phyloP scores from a whole-genome alignment of 208 protist species.

The Trypanosoma avium region DNA sequence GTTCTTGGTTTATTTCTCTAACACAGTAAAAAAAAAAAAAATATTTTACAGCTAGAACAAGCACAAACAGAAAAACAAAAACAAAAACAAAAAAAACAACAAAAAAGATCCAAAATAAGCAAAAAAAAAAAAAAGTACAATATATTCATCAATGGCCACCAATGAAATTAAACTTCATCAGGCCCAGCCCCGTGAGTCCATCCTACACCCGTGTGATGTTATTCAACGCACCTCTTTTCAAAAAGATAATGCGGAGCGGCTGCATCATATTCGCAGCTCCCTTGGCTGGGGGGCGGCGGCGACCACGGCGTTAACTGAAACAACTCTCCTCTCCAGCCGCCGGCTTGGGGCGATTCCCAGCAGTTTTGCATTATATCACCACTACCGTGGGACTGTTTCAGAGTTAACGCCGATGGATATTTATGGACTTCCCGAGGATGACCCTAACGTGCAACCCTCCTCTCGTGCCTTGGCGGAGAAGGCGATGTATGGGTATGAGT shows the following conservation, averaged over 20 bases:
- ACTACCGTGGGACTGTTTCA: slow-evolving; percentile 76
- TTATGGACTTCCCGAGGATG: slow-evolving; percentile 79
- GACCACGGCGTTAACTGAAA: slow-evolving; percentile 72
- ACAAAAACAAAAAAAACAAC: neutral
- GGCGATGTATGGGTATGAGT: slow-evolving; percentile 77
- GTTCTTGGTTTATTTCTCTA: slow-evolving; percentile 9
- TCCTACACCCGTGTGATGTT: slow-evolving; percentile 87
- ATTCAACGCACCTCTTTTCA: slow-evolving; percentile 70
- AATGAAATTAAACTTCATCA: slow-evolving; percentile 58
- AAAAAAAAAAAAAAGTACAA: slow-evolving; percentile 5
- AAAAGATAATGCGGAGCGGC: slow-evolving; percentile 76
- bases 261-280: slow-evolving; percentile 83
- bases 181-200: slow-evolving; percentile 37
- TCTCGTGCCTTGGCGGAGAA: slow-evolving; percentile 75
- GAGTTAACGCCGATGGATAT: slow-evolving; percentile 65
- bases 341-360: slow-evolving; percentile 72
- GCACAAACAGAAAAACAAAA: neutral
- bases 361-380: slow-evolving; percentile 79
- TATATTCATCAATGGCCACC: slow-evolving; percentile 21
- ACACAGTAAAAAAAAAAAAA: neutral
- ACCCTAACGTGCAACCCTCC: slow-evolving; percentile 85
- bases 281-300: slow-evolving; percentile 72
- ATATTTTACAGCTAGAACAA: neutral
- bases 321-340: slow-evolving; percentile 62
- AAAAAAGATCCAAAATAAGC: neutral